Evolutionary conservation across 768 basidiomycete genomes (phyloP), one percentile per base, ranked within the genome.

Genomic region (Trametes cubensis): DNA sequence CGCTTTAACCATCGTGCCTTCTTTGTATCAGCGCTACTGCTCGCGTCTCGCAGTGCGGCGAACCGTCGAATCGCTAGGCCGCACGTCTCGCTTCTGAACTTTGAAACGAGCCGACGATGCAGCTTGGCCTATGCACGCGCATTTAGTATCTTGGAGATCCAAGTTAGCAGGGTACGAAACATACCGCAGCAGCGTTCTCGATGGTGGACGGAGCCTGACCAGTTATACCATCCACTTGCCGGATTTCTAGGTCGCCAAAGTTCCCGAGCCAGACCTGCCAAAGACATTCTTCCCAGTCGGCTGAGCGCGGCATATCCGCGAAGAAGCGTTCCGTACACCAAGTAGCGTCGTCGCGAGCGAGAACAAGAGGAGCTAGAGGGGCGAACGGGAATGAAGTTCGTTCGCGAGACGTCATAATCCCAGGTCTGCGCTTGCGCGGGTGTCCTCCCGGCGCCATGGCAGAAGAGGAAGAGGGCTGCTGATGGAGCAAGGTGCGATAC

Each of bases 311-410:
- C 38, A 73, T 71, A 48, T 73, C 70, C 18, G 79, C 65, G 28
- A 84, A 82, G 58, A 81, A 75, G 40, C 85, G 79, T 60, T 88
- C 86, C 2, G 82, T 79, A 65, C 87, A 89, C 87, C 87, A 89
- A 10, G 81, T 68, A 1, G 79, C 75, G 63, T 83, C 74, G 65
- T 84, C 75, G 67, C 66, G 77, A 62, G 65, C 70, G 66, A 74
- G 67, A 21, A 85, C 61, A 17, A 84, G 64, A 3, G 87, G 84
- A 2, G 84, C 75, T 3, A 83, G 69, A 6, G 71, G 61, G 30
- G 74, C 69, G 42, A 81, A 77, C 1, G 80, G 74, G 65, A 79
- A 81, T 15, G 69, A 64, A 38, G 74, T 74, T 25, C 67, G 69
- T 13, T 72, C 71, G 18, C 67, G 55, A 21, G 69, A 64, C 44